These are phyloP conservation scores for Claviceps capensis DNA, from an alignment of 2,329 filamentous ascomycete genomes.

Conservation along the genomic window DNA sequence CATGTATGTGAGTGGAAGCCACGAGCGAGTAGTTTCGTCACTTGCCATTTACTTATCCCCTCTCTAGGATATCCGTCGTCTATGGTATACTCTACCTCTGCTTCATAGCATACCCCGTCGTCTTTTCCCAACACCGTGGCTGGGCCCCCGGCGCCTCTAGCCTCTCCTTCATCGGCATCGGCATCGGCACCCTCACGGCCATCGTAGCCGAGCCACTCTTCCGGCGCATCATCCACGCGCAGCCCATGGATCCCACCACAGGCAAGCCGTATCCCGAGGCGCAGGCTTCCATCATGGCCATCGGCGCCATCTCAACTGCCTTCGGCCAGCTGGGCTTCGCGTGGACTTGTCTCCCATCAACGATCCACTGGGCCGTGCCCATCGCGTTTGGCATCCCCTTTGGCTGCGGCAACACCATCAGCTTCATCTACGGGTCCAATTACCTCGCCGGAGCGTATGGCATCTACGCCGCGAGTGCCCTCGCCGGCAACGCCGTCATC, in stretches of 20 bases:
- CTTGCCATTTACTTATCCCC: background rate
- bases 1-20: too few relatives aligned
- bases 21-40: too few relatives aligned
- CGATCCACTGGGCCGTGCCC: constrained; percentile 71
- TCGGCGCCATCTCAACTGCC: constrained; percentile 61
- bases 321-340: constrained; percentile 75
- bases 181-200: constrained; percentile 46
- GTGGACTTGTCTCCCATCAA: constrained; percentile 68
- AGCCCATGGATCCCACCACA: constrained; percentile 61
- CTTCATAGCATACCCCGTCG: constrained; percentile 81
- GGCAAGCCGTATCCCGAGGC: constrained; percentile 65
- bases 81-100: constrained; percentile 83
- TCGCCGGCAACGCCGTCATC: constrained; percentile 68
- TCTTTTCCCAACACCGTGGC: constrained; percentile 60
- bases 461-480: constrained; percentile 67
- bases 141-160: constrained; percentile 65
- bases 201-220: constrained; percentile 57
- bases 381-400: constrained; percentile 70
- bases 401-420: constrained; percentile 59
- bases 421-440: constrained; percentile 73
- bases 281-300: constrained; percentile 65
- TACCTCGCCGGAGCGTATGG: constrained; percentile 70
- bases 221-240: constrained; percentile 62
- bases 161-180: constrained; percentile 62
- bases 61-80: constrained; percentile 58